Conservation (phyloP, 768 basidiomycete genomes). For the Phlebiopsis gigantea region DNA sequence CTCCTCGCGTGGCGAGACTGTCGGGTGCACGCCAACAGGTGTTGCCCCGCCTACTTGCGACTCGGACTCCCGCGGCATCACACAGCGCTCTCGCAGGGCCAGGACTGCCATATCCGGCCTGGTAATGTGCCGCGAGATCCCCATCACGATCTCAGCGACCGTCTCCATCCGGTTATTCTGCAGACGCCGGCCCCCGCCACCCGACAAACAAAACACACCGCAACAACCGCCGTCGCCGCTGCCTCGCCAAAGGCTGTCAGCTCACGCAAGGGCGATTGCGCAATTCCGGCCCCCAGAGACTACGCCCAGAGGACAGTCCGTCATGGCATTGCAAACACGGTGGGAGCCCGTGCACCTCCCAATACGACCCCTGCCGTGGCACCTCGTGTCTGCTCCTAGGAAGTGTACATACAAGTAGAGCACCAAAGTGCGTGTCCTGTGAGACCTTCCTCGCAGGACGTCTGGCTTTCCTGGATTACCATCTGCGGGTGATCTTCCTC, state of each 20-base stretch:
- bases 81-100: not conserved
- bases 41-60: no score
- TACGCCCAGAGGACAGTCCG: not conserved
- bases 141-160: not conserved
- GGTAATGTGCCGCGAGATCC: slow-evolving; percentile 1
- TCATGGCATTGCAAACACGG: not conserved
- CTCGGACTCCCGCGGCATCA: no score
- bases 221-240: not conserved
- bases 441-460: not conserved
- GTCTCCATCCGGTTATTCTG: not conserved
- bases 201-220: not conserved
- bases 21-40: no score
- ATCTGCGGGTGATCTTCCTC: not conserved
- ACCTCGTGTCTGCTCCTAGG: not conserved
- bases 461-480: not conserved
- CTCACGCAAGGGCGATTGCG: not conserved
- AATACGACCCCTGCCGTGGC: not conserved
- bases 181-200: not conserved
- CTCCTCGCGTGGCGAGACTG: no score
- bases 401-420: not conserved
- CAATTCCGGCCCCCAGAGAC: not conserved
- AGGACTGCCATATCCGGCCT: not conserved
- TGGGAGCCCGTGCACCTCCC: not conserved
- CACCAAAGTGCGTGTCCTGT: not conserved
- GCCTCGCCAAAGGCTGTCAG: not conserved